Evolutionary conservation across 352 stramenopile species (phyloP), one percentile per base, ranked within the genome.

Genomic region (Pythium folliculosum): DNA sequence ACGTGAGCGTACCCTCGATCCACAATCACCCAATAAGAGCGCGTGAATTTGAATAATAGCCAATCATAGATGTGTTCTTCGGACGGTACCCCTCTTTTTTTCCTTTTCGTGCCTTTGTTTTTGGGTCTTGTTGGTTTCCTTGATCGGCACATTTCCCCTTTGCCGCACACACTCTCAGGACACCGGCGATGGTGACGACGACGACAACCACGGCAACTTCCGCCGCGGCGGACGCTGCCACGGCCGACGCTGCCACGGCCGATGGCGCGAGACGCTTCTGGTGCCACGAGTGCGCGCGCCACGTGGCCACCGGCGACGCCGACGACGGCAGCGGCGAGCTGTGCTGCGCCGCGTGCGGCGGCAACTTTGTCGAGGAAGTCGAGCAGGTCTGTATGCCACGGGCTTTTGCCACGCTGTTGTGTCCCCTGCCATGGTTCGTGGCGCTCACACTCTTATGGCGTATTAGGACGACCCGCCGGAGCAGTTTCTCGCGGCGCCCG

Each of bases 281-380:
- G 86, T 96, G 88, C 76, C 88, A 96, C 77, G 79, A 90, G 76
- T 96, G 88, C 71, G 58, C 70, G 23, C 61, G 43, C 19, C 70
- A 73, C 65, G 84, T 96, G 25, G 57, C 62, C 16, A 93, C 86
- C 56, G 65, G 65, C 43, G 58, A 40, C 9, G 70, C 91, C 22
- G 84, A 94, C 14, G 70, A 74, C 12, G 71, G 73, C 59, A 82
- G 70, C 19, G 76, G 83, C 32, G 88, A 96, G 56, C 73, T 96
- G 14, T 90, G 80, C 65, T 96, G 88, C 60, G 72, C 77, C 22
- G 57, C 64, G 57, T 96, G 88, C 73, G 75, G 76, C 37, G 77
- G 88, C 40, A 92, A 92, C 75, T 96, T 96, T 70, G 88, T 96
- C 48, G 88, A 96, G 66, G 83, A 94, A 69, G 77, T 96, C 56